Evolutionary conservation across 2,329 filamentous ascomycete species (phyloP).

Genomic region (Nemania bipapillata): DNA sequence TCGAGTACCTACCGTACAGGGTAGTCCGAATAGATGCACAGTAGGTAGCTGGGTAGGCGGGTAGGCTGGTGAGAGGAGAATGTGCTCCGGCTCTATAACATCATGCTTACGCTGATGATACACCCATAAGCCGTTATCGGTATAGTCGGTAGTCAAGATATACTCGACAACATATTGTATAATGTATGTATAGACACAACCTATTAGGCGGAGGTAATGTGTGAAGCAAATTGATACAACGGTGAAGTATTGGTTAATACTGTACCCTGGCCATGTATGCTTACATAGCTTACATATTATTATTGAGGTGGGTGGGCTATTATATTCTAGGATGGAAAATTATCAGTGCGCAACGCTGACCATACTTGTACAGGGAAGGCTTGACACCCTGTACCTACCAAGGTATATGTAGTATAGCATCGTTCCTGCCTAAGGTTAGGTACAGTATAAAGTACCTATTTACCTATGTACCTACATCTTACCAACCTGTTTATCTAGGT

Average conservation of each 20-base stretch:
- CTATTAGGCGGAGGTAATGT: background rate
- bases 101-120: constrained; percentile 1
- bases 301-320: constrained; percentile 11
- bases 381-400: constrained; percentile 8
- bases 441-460: background rate
- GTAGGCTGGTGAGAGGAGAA: background rate
- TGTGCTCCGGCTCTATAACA: constrained; percentile 14
- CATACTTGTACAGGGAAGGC: constrained; percentile 19
- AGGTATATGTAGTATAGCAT: too few relatives aligned
- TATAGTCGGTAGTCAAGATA: constrained; percentile 4
- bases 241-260: background rate
- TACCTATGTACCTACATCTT: constrained; percentile 7
- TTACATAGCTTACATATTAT: constrained; percentile 20
- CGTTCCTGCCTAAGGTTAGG: too few relatives aligned
- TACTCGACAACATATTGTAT: constrained; percentile 8
- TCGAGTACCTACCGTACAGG: background rate
- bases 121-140: background rate
- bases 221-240: background rate
- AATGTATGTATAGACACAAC: background rate
- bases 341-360: constrained; percentile 32
- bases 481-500: background rate
- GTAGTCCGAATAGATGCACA: background rate
- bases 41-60: background rate
- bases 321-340: constrained; percentile 11
- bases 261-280: background rate